A percentile compares a stretch with the other conserved stretches of the same genome.
Conservation (phyloP, 2,329 filamentous ascomycete species). For the Bipolaris oryzae region DNA sequence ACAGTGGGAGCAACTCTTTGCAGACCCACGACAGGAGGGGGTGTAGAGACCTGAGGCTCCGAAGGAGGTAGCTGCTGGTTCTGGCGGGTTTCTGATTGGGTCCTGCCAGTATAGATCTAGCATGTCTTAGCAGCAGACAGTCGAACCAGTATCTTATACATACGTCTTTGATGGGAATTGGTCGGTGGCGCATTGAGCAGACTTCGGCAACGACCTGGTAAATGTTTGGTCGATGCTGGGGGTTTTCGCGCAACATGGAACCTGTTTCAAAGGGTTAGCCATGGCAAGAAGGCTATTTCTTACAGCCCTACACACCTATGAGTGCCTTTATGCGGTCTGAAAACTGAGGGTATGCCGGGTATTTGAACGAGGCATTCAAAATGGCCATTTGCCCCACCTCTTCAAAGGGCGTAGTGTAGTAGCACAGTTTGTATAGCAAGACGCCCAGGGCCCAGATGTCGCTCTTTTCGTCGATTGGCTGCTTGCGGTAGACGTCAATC, state of each 20-base stretch:
- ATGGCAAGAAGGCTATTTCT: not conserved
- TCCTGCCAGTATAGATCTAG: slow-evolving; percentile 59
- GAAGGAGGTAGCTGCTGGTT: slow-evolving; percentile 65
- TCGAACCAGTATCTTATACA: slow-evolving; percentile 16
- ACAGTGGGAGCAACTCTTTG: slow-evolving; percentile 78
- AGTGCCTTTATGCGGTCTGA: slow-evolving; percentile 87
- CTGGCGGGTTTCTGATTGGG: slow-evolving; percentile 67
- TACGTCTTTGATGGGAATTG: slow-evolving; percentile 88
- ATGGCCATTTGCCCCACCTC: slow-evolving; percentile 98
- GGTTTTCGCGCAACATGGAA: slow-evolving; percentile 88
- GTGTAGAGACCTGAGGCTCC: slow-evolving; percentile 56
- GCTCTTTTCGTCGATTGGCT: slow-evolving; percentile 96
- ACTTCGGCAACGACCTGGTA: slow-evolving; percentile 89
- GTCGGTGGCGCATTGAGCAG: slow-evolving; percentile 85
- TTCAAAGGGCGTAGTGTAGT: slow-evolving; percentile 98
- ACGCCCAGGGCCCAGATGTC: slow-evolving; percentile 98
- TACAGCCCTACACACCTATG: slow-evolving; percentile 70
- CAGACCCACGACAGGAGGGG: slow-evolving; percentile 73
- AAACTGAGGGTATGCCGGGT: slow-evolving; percentile 84
- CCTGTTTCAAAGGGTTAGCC: slow-evolving; percentile 59
- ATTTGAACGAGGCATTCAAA: slow-evolving; percentile 92
- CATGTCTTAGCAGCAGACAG: slow-evolving; percentile 27
- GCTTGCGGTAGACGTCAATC: slow-evolving; percentile 96
- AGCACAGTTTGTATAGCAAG: slow-evolving; percentile 95
- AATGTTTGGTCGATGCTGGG: slow-evolving; percentile 82